Evolutionary conservation across 495 filamentous ascomycete genomes (phyloP).

Genomic region (Margaritispora aquatica): DNA sequence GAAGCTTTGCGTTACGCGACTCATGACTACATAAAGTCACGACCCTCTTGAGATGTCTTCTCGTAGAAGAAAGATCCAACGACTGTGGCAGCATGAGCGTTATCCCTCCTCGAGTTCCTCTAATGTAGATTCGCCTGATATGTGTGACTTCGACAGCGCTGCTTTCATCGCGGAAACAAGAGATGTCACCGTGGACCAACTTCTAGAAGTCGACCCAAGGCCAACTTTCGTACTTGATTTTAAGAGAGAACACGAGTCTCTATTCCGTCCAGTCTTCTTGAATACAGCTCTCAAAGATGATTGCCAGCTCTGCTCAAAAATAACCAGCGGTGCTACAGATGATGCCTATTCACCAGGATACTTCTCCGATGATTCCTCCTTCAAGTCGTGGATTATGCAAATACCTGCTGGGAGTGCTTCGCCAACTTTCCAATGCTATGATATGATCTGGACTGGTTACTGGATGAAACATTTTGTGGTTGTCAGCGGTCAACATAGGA

Average conservation of each 20-base stretch:
- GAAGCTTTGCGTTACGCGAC: background rate
- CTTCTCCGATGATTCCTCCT: background rate
- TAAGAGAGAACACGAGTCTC: background rate
- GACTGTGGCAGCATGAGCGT: background rate
- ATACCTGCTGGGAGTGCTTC: background rate
- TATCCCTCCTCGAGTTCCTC: background rate
- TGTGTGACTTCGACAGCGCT: background rate
- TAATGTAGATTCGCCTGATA: background rate
- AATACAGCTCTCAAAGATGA: slow-evolving; percentile 6
- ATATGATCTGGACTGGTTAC: slow-evolving; percentile 33
- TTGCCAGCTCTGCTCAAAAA: background rate
- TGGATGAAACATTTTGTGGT: slow-evolving; percentile 32
- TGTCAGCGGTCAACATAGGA: slow-evolving; percentile 25
- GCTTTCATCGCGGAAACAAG: background rate
- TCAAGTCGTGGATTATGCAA: slow-evolving; percentile 12
- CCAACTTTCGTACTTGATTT: slow-evolving; percentile 34
- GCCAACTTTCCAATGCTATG: slow-evolving; percentile 25
- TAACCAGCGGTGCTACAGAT: background rate
- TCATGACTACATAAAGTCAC: background rate
- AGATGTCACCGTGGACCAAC: background rate
- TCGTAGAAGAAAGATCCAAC: background rate
- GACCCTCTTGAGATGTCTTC: slow-evolving; percentile 13
- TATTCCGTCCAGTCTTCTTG: slow-evolving; percentile 8
- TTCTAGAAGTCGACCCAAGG: slow-evolving; percentile 34
- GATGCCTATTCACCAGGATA: background rate